Percentiles rank a stretch among this genome's conserved stretches.
Evolutionary conservation across 495 filamentous ascomycete genomes (phyloP).

Genomic region (Aspergillus incahuasiensis): DNA sequence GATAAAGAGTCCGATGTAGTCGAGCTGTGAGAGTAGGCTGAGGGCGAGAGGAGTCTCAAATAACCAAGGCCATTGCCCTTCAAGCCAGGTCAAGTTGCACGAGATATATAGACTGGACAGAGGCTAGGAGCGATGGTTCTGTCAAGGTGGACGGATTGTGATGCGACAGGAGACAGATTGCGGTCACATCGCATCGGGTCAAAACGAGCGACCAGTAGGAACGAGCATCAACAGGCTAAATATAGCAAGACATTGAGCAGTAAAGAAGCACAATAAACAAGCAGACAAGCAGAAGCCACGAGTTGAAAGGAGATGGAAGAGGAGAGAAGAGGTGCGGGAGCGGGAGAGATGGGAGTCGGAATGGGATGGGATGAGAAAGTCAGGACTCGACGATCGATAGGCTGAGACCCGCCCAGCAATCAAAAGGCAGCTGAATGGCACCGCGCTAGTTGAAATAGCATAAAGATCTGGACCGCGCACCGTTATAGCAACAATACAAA

Average conservation of each 20-base stretch:
- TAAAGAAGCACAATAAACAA: neutral
- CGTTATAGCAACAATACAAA: neutral
- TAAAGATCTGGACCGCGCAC: slow-evolving; percentile 3
- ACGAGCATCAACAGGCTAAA: neutral
- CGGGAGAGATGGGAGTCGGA: slow-evolving; percentile 2
- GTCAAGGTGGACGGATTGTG: slow-evolving; percentile 11
- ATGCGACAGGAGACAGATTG: slow-evolving; percentile 22
- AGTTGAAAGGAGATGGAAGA: neutral
- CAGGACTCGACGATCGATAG: slow-evolving; percentile 7
- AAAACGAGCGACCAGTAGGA: slow-evolving; percentile 15
- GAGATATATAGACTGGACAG: neutral
- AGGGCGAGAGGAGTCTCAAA: neutral
- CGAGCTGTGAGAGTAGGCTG: neutral
- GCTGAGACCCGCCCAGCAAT: slow-evolving; percentile 12
- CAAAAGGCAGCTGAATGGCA: slow-evolving; percentile 4
- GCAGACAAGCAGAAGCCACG: neutral
- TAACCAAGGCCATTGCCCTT: slow-evolving; percentile 12
- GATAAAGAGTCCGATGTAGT: slow-evolving; percentile 8
- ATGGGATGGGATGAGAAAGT: slow-evolving; percentile 6
- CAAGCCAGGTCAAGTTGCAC: neutral
- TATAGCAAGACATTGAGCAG: neutral
- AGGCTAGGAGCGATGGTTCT: slow-evolving; percentile 8
- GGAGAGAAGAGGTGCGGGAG: neutral
- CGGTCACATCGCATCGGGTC: slow-evolving; percentile 34
- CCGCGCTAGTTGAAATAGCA: neutral